phyloP scores from a whole-genome alignment of 164 flowering plant genomes.

The Echeveria elegans region DNA sequence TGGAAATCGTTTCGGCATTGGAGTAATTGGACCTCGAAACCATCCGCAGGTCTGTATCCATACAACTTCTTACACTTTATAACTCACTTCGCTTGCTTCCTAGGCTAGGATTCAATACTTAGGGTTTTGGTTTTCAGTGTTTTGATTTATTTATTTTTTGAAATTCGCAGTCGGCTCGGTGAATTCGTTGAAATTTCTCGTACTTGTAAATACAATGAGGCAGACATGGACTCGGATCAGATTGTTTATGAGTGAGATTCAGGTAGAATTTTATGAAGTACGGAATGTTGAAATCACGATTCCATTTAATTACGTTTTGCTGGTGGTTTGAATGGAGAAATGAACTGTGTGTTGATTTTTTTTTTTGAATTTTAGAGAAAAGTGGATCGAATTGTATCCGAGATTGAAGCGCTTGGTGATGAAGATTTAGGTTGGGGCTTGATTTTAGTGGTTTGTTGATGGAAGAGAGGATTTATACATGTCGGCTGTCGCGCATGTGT shows the following conservation, averaged over 20 bases:
- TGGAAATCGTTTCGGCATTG: conserved; percentile 10
- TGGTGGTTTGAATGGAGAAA: background rate
- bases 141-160: too few species aligned
- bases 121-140: background rate
- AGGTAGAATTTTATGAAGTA: conserved; percentile 17
- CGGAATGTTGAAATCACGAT: too few species aligned
- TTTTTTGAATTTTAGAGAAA: conserved; percentile 21
- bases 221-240: conserved; percentile 9
- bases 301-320: background rate
- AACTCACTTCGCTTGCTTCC: background rate
- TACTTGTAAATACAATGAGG: background rate
- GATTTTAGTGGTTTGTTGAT: background rate
- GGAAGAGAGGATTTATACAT: background rate
- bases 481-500: background rate
- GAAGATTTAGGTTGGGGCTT: conserved; percentile 26
- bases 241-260: conserved; percentile 24
- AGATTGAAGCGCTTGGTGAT: conserved; percentile 14
- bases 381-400: conserved; percentile 22
- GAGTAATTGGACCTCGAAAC: conserved; percentile 16
- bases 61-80: background rate
- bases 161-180: conserved; percentile 21
- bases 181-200: conserved; percentile 19
- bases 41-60: conserved; percentile 20
- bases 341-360: background rate
- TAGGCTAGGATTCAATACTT: background rate